Conservation (phyloP, 257 asterid genomes). For the Solanum pimpinellifolium region DNA sequence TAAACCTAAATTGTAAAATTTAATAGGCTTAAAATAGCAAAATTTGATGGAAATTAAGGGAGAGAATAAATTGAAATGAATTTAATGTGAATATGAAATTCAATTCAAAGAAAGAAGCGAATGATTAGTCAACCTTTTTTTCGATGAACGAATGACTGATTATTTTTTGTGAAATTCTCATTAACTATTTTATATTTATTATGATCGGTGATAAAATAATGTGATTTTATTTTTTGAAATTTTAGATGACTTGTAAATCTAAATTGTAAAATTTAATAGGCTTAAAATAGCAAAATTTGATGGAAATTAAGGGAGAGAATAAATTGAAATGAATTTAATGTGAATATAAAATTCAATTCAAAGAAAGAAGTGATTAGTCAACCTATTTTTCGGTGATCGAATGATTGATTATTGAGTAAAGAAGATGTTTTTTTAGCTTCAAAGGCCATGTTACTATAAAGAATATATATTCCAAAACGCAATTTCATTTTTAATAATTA, state of each 20-base stretch:
- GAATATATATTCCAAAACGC: neutral
- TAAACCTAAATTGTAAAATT: neutral
- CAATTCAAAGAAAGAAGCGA: neutral
- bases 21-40: neutral
- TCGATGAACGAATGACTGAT: neutral
- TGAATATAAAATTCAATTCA: neutral
- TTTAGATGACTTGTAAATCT: neutral
- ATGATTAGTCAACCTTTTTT: neutral
- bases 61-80: neutral
- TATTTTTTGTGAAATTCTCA: neutral
- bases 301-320: neutral
- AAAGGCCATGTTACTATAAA: neutral
- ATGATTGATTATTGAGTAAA: neutral
- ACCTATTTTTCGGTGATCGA: neutral
- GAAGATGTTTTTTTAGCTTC: neutral
- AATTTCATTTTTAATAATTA: neutral
- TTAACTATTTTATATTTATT: no score
- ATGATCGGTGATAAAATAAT: no score
- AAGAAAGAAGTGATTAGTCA: neutral
- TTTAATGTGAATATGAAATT: neutral
- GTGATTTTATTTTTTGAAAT: no score
- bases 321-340: neutral
- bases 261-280: neutral
- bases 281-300: neutral
- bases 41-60: neutral